Base-by-base conservation (phyloP, 177 flowering plant species). In the Telopea speciosissima region DNA sequence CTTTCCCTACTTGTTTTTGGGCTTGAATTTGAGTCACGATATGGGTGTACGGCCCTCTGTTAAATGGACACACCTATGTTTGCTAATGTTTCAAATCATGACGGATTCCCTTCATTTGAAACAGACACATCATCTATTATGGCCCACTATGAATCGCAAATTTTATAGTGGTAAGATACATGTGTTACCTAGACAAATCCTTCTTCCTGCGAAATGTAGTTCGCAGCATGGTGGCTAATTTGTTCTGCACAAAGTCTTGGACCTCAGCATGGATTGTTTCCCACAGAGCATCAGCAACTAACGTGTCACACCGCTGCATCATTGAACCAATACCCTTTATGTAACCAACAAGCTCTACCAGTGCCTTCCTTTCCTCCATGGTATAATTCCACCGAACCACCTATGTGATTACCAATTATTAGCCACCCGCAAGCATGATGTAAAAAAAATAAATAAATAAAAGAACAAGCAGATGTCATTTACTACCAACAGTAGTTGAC, bases 181-280 rank as follows among this genome's bases (percentile, higher is more conserved):
- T 49, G 26, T 58, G 17, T 73, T 75, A 95, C 99, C 99, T 90
- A 25, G 97, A 89, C 66, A 95, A 87, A 61, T 93, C 99, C 76
- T 95, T 95, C 83, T 95, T 95, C 83, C 89, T 95, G 62, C 96
- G 84, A 68, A 93, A 95, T 75, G 99, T 93, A 36, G 98, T 95
- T 66, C 89, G 83, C 78, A 95, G 78, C 99, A 95, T 95, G 52
- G 85, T 82, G 33, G 99, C 97, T 70, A 95, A 75, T 74, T 87
- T 91, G 78, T 91, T 93, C 73, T 95, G 99, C 68, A 93, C 98
- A 84, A 95, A 95, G 82, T 95, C 99, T 79, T 95, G 99, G 71
- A 95, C 99, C 80, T 95, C 99, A 31, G 97, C 83, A 87, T 95
- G 98, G 70, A 95, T 85, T 24, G 97, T 95, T 83, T 95, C 99